These are phyloP conservation scores for Arthrobotrys sinensis DNA, from an alignment of 2,329 filamentous ascomycete genomes.

Conservation along the genomic window DNA sequence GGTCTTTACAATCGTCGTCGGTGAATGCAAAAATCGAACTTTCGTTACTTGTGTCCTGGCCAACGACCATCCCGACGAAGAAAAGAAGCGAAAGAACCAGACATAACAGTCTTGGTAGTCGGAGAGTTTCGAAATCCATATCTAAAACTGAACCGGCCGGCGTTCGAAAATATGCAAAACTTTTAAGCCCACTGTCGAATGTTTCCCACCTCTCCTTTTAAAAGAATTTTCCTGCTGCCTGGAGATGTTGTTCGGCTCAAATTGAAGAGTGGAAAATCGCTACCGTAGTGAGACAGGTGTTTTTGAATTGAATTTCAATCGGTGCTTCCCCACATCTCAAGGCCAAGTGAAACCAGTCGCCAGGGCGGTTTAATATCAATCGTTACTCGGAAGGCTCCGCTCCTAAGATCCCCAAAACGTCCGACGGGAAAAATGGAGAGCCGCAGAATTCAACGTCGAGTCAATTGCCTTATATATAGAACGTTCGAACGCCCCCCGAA, in stretches of 20 bases:
- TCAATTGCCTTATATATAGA: constrained; percentile 23
- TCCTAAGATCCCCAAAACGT: neutral
- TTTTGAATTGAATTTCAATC: neutral
- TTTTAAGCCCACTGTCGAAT: neutral
- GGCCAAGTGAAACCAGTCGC: constrained; percentile 13
- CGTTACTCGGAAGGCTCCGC: neutral
- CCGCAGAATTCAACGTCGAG: constrained; percentile 1
- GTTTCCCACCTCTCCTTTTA: neutral
- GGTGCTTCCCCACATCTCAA: neutral
- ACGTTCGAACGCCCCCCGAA: neutral
- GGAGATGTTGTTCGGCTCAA: neutral
- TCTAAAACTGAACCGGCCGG: neutral
- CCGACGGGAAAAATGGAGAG: neutral
- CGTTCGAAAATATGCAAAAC: neutral
- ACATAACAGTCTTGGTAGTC: constrained; percentile 15
- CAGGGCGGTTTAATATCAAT: neutral
- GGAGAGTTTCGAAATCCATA: constrained; percentile 27
- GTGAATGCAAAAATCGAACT: constrained; percentile 31
- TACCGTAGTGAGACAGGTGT: neutral
- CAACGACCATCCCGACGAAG: neutral
- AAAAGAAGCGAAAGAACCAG: constrained; percentile 28
- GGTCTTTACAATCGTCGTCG: constrained; percentile 28
- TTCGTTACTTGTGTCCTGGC: constrained; percentile 19
- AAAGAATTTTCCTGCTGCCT: neutral
- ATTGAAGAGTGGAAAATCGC: neutral